Base-by-base conservation (phyloP, 371 early-diverging fungal genomes). In the Actinomortierella ambigua region DNA sequence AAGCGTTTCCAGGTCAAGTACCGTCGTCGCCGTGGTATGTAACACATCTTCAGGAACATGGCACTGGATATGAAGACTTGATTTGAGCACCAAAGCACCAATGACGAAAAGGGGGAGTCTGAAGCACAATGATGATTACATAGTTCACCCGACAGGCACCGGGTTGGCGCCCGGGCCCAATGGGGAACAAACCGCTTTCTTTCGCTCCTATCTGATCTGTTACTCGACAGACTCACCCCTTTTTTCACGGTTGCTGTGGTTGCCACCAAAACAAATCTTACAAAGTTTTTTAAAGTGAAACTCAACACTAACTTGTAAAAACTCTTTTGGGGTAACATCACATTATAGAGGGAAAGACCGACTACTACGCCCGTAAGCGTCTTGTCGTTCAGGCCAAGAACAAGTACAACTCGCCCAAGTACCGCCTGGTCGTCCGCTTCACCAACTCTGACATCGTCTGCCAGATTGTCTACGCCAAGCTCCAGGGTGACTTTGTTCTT, bases 361-460 rank as follows among this genome's bases (percentile, higher is more conserved):
- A 99, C 89, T 99, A 99, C 98, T 98, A 96, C 82, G 99, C 99
- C 77, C 93, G 99, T 81, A 98, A 95, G 92, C 94, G 98, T 80
- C 86, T 99, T 63, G 92, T 99, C 43, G 89, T 92, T 81, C 99
- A 99, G 89, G 99, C 98, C 84, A 97, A 97, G 93, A 98, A 97
- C 94, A 99, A 98, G 90, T 98, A 98, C 94, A 98, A 99, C 93
- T 93, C 97, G 58, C 97, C 98, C 82, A 99, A 99, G 92, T 98
- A 96, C 92, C 93, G 99, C 83, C 85, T 99, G 75, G 99, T 99
- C 66, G 99, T 99, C 68, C 95, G 99, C 78, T 94, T 99, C 93
- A 99, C 99, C 88, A 98, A 97, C 93, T 90, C 86, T 66, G 97
- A 98, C 86, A 88, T 99, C 64, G 87, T 99, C 79, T 94, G 95